Base-by-base conservation (phyloP, 495 filamentous ascomycete genomes). In the Aspergillus coremiiformis region DNA sequence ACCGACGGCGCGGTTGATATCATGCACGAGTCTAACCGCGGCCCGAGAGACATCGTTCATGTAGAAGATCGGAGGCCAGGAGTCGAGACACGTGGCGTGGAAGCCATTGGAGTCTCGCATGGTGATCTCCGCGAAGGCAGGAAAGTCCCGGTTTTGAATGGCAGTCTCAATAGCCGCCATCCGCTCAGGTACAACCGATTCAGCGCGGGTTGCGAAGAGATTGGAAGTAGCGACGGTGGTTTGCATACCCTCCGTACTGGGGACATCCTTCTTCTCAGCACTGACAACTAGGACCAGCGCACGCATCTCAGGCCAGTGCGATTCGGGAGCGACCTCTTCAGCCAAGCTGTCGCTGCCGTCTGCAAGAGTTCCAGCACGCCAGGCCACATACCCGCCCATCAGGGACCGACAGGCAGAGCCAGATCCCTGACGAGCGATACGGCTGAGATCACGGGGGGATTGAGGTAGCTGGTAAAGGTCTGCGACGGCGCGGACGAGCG, bases 21-120 rank as follows among this genome's bases (percentile, higher is more conserved):
- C 81, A 72, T 97, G 89, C 23, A 96, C 91, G 3, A 87, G 83
- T 44, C 86, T 75, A 44, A 99, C 87, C 10, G 90, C 89, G 7
- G 90, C 89, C 14, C 86, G 74, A 15, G 81, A 86, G 17, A 92
- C 84, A 68, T 97, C 93, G 63, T 97, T 99, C 76, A 97, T 79
- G 73, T 99, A 99, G 73, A 95, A 95, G 56, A 99, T 97, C 12
- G 93, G 93, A 44, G 93, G 93, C 66, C 86, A 86, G 0, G 94
- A 96, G 72, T 99, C 93, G 52, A 92, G 73, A 64, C 93, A 96
- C 26, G 85, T 87, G 14, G 93, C 89, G 66, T 99, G 93, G 82
- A 99, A 99, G 48, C 80, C 84, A 68, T 99, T 99, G 62, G 86
- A 91, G 63, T 98, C 93, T 60, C 82, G 84, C 91, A 95, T 97